Base-by-base conservation (phyloP, 2,329 filamentous ascomycete species). In the Teratosphaeria destructans region DNA sequence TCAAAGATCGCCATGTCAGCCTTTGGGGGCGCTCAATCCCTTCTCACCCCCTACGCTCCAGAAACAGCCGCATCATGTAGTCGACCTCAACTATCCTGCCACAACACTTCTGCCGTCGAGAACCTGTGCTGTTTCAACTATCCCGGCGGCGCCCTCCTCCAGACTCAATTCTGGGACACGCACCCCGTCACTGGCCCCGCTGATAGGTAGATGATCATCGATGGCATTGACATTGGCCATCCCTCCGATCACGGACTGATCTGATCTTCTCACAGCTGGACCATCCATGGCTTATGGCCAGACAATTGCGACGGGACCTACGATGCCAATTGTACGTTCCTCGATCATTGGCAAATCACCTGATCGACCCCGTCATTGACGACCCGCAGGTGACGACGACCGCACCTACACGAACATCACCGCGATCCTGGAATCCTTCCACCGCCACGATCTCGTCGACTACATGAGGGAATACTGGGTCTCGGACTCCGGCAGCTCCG, bases 161-260 rank as follows among this genome's bases (percentile, higher is more conserved):
- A 84, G 72, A 90, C 88, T 2, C 88, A 91, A 67, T 90, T 91
- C 74, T 91, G 88, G 88, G 87, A 91, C 68, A 81, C 83, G 0
- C 70, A 81, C 60, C 86, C 86, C 1, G 75, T 80, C 1, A 81
- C 83, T 3, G 87, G 88, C 0, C 87, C 88, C 2, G 74, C 73
- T 56, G 81, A 89, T 68, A 85, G 43, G 43, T 49, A 23, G 19
- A 5, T 23, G 29, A 23, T 23, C 2, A 23, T 49, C 5, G 43
- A 14, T 23, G 6, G 43, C 16, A 49, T 23, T 8, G 5, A 32
- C 19, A 10, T 49, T 2, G 16, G 19, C 8, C 26, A 6, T 19
- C 8, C 6, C n/a, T n/a, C 3, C 8, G 43, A 23, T 23, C 43
- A n/a, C 12, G 16, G 7, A n/a, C 43, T 49, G n/a, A 49, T 11